Percentiles rank a stretch among this genome's conserved stretches.
These are phyloP conservation scores for Xylaria telfairii DNA, from an alignment of 495 filamentous ascomycete species.

Conservation along the genomic window DNA sequence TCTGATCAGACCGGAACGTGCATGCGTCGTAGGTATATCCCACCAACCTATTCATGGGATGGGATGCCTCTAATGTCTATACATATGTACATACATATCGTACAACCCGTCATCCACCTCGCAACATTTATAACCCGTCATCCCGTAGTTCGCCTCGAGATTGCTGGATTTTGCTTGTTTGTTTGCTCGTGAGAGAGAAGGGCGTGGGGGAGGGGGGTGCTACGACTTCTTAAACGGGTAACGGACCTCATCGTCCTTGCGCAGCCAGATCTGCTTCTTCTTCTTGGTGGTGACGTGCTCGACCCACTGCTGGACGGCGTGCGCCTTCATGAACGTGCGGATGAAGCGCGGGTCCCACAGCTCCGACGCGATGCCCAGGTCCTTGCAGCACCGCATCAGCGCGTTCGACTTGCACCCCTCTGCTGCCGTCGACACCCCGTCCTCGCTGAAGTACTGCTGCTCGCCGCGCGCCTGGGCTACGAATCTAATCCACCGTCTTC, in stretches of 20 bases:
- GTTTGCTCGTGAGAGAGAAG: too few relatives aligned
- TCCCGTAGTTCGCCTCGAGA: neutral
- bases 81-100: constrained; percentile 7
- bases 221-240: constrained; percentile 82
- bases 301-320: constrained; percentile 76
- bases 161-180: neutral
- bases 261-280: constrained; percentile 83
- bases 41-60: neutral
- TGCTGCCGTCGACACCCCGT: constrained; percentile 94
- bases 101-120: neutral
- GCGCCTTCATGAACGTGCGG: constrained; percentile 65
- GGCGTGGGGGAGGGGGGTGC: constrained; percentile 24
- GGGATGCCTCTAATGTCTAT: neutral
- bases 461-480: constrained; percentile 93
- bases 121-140: neutral
- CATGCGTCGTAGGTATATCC: constrained; percentile 9
- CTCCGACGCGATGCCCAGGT: constrained; percentile 92
- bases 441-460: constrained; percentile 90
- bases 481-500: constrained; percentile 58
- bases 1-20: constrained; percentile 4
- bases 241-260: constrained; percentile 79
- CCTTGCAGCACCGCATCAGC: constrained; percentile 95
- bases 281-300: constrained; percentile 74
- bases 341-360: constrained; percentile 97
- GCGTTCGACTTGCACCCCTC: constrained; percentile 98